phyloP scores from a whole-genome alignment of 2,329 filamentous ascomycete genomes.

The Paraphaeosphaeria sporulosa region DNA sequence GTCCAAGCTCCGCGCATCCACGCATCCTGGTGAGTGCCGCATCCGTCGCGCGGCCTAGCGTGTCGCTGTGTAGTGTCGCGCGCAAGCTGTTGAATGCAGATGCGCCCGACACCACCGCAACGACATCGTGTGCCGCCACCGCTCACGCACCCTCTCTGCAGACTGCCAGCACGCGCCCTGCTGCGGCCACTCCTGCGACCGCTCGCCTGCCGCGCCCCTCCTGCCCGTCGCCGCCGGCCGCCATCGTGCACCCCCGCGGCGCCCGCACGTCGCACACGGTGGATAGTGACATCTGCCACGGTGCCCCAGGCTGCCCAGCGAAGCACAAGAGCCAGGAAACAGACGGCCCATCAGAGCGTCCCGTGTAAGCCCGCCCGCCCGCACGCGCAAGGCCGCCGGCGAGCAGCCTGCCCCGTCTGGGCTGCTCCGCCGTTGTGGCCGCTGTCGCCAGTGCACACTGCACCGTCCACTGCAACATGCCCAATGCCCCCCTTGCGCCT shows the following conservation, averaged over 20 bases:
- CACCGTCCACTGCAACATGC: constrained; percentile 17
- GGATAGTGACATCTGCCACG: constrained; percentile 22
- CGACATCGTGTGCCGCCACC: background rate
- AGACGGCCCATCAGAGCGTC: background rate
- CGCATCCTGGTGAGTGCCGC: constrained; percentile 25
- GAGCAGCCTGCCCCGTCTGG: too few species aligned
- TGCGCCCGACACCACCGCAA: background rate
- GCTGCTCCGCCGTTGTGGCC: too few species aligned
- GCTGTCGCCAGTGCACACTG: background rate
- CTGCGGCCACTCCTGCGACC: constrained; percentile 8
- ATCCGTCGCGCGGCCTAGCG: constrained; percentile 14
- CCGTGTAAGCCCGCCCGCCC: background rate
- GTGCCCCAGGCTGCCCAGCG: constrained; percentile 5
- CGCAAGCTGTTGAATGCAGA: constrained; percentile 15
- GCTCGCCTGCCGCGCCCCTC: background rate
- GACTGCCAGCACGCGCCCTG: constrained; percentile 22
- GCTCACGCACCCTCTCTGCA: constrained; percentile 1
- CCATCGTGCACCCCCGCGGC: constrained; percentile 4
- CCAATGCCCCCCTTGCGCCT: constrained; percentile 25
- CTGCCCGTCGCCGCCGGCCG: background rate
- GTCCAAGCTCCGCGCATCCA: constrained; percentile 17
- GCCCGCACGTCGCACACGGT: constrained; percentile 24
- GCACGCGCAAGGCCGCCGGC: too few species aligned
- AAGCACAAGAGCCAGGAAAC: background rate
- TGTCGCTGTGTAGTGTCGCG: constrained; percentile 1